Base-by-base conservation (phyloP, 2,329 filamentous ascomycete genomes). In the Aspergillus niger region DNA sequence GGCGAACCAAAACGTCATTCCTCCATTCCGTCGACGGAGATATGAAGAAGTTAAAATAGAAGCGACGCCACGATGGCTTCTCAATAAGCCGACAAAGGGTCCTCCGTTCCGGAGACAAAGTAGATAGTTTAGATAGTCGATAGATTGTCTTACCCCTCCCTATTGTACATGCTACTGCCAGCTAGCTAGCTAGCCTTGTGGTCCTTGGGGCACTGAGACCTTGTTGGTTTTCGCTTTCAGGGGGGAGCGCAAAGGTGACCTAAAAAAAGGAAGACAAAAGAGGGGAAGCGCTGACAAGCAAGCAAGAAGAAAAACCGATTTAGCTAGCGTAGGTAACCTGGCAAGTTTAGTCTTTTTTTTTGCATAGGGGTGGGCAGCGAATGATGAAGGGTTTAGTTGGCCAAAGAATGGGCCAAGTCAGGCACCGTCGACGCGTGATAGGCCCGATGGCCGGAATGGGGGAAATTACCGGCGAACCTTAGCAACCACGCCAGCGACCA, bases 401-500 rank as follows among this genome's bases (percentile, higher is more conserved):
- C 47, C 47, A 10, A 32, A 53, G 36, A 44, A 60, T 44, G 47
- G 48, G 47, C 54, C 22, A n/a, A 13, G 30, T 54, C 62, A 66
- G 64, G 64, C 50, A 63, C 62, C 26, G 1, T 38, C 26, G 41
- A 10, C 13, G 39, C 48, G 32, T 59, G 60, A 66, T 66, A 61
- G 64, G 62, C 47, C 17, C 8, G 39, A 26, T 30, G 48, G 22
- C 36, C 17, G 53, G 43, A 38, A 57, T 53, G 57, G 39, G 39
- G 52, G 58, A 57, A 24, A 58, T 59, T 61, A 52, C 56, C 53
- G 47, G 36, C 58, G 41, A 53, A 53, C 61, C 51, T 50, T 50
- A 59, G 54, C 41, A 49, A 51, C 53, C 32, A 57, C 59, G 59
- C 55, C 17, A 39, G 51, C 59, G 61, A 65, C 63, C 63, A 65